phyloP scores from a whole-genome alignment of 2,329 filamentous ascomycete species.

The Verticillium nonalfalfae region DNA sequence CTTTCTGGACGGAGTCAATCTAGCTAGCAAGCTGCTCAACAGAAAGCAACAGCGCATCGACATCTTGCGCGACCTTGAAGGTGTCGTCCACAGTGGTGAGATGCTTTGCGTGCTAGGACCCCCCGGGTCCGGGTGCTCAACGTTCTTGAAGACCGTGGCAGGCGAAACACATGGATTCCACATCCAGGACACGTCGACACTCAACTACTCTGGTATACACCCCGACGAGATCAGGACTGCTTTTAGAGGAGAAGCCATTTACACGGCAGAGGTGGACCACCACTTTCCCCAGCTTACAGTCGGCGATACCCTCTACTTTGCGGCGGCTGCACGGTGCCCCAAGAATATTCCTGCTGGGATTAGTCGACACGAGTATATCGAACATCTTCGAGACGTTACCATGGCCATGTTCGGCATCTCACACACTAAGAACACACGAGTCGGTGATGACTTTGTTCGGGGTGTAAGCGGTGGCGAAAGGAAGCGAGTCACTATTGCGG shows the following conservation, averaged over 20 bases:
- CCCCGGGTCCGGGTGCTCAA: slow-evolving; percentile 55
- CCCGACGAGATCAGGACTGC: slow-evolving; percentile 8
- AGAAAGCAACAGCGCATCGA: slow-evolving; percentile 31
- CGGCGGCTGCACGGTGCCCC: slow-evolving; percentile 54
- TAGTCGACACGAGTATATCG: slow-evolving; percentile 38
- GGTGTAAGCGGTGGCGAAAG: slow-evolving; percentile 47
- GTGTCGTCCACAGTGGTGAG: slow-evolving; percentile 40
- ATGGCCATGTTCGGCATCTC: slow-evolving; percentile 58
- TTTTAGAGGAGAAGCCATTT: slow-evolving; percentile 51
- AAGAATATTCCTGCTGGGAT: slow-evolving; percentile 55
- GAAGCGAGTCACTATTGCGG: slow-evolving; percentile 64
- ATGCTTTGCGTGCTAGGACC: slow-evolving; percentile 39
- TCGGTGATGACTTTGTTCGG: slow-evolving; percentile 55
- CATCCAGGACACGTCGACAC: slow-evolving; percentile 3
- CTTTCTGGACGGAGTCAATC: slow-evolving; percentile 15
- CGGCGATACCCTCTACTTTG: slow-evolving; percentile 57
- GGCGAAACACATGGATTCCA: slow-evolving; percentile 58
- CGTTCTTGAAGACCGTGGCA: slow-evolving; percentile 59
- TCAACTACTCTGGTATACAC: slow-evolving; percentile 10
- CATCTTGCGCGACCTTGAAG: slow-evolving; percentile 44
- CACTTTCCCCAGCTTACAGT: slow-evolving; percentile 63
- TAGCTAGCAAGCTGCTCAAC: slow-evolving; percentile 14
- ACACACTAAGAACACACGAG: slow-evolving; percentile 52
- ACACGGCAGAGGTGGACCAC: slow-evolving; percentile 58
- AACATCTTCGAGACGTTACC: slow-evolving; percentile 36